Base-by-base conservation (phyloP, 192 early-diverging fungal species). In the Bifiguratus adelaidae region DNA sequence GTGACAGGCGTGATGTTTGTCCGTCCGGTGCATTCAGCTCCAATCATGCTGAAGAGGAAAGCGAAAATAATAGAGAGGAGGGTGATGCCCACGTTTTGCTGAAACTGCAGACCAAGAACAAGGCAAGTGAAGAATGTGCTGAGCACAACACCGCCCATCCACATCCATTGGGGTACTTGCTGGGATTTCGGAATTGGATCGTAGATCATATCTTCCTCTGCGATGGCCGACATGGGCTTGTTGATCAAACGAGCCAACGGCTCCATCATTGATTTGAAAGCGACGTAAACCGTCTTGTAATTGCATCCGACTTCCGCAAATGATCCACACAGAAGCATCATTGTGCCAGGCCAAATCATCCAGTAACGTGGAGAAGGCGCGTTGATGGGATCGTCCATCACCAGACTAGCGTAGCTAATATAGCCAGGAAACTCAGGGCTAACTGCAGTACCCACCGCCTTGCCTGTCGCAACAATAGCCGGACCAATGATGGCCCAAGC, bases 1-100 rank as follows among this genome's bases (percentile, higher is more conserved):
- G 74, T 71, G 46, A 70, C 67, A 44, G 81, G 80, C 48, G 78
- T 81, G 41, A 82, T 78, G 54, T 83, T 81, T 25, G 80, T 84
- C 32, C 70, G 70, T 41, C 81, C 81, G 29, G 76, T 48, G 15
- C 73, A 61, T 41, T 81, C 76, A 30, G 78, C 51, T 51, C 79
- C 81, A 19, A 83, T 68, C 46, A 83, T 81, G 18, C 76, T 65
- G 23, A 83, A 56, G 35, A 83, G 25, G 67, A 83, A 83, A 19
- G 66, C 76, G 11, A 83, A 41, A 25, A 83, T 57, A 38, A 83
- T 61, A 27, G 78, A 58, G 23, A 83, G 43, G 40, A 83, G 66
- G 25, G 58, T 69, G 41, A 81, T 69, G 35, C 71, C 72, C 30
- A 78, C 68, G 3, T 59, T 59, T 53, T 83, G 72, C 5, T 67